Evolutionary conservation across 805 yeast genomes (phyloP).

Genomic region (Ascoidea tarda): DNA sequence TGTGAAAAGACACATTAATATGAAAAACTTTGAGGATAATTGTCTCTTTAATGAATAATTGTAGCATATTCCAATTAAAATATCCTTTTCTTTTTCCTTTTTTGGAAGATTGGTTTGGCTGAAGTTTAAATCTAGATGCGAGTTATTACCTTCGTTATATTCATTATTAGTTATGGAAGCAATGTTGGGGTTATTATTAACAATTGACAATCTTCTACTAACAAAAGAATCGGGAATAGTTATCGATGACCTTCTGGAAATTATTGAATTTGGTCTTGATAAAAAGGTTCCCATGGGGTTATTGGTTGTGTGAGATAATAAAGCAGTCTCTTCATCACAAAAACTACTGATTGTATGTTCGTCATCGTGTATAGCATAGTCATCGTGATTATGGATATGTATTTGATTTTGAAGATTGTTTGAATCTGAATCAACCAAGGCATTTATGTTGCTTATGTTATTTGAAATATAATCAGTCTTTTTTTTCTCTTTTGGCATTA

Average conservation of each 20-base stretch:
- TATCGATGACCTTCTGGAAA: not conserved
- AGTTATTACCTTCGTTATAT: not conserved
- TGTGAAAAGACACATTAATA: constrained; percentile 64
- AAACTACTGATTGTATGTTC: not conserved
- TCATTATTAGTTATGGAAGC: not conserved
- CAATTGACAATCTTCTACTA: not conserved
- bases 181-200: too few relatives aligned
- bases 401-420: not conserved
- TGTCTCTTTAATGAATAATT: constrained; percentile 20
- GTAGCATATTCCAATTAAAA: constrained; percentile 5
- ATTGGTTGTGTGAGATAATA: not conserved
- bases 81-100: constrained; percentile 4
- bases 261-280: not conserved
- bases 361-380: not conserved
- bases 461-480: not conserved
- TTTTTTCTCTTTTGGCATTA: constrained; percentile 54
- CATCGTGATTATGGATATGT: not conserved
- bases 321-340: not conserved
- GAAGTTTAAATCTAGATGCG: too few relatives aligned
- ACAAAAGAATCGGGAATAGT: not conserved
- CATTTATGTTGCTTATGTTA: not conserved
- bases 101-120: not conserved
- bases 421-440: not conserved
- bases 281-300: not conserved
- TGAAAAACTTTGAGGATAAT: constrained; percentile 55